Base-by-base conservation (phyloP, 192 early-diverging fungal genomes). In the Mortierella hygrophila region DNA sequence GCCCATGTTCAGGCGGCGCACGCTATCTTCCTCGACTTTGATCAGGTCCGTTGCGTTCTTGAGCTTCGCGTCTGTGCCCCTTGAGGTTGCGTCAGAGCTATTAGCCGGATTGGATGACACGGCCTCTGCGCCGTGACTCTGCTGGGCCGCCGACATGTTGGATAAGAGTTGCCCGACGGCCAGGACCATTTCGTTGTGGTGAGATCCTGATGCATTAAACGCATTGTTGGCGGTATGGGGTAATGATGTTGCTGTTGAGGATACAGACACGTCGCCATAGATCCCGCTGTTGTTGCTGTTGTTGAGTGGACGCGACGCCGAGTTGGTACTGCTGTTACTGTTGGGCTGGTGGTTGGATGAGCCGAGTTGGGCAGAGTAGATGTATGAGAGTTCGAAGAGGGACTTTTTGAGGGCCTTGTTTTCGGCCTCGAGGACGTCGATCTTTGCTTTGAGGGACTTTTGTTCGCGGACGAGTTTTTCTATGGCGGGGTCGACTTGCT, bases 331-430 rank as follows among this genome's bases (percentile, higher is more conserved):
- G 91, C 85, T 18, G 87, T 47, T 70, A 35, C 52, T 60, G 80
- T 86, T 71, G 46, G 37, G 77, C 75, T 72, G 85, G 76, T 37
- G 73, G 78, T 29, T 82, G 77, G 68, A 49, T 63, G 72, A 11
- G 74, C 85, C 84, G 40, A 86, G 40, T 26, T 86, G 79, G 37
- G 89, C 79, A 11, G 94, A 93, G 87, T 94, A 97, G 29, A 92
- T 87, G 29, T 91, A 91, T 1, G 95, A 95, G 47, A 97, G 90
- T 42, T 97, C 96, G 77, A 93, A 97, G 41, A 97, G 91, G 13
- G 93, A 94, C 82, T 97, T 97, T 73, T 97, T 97, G 29, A 97
- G 89, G 15, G 92, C 91, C 46, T 89, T 91, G 82, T 97, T 97
- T 82, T 97, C 96, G 76, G 94, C 92, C 76, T 94, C 93, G 23